Conservation (phyloP, 768 basidiomycete genomes). For the Termitomyces eurrhizus region DNA sequence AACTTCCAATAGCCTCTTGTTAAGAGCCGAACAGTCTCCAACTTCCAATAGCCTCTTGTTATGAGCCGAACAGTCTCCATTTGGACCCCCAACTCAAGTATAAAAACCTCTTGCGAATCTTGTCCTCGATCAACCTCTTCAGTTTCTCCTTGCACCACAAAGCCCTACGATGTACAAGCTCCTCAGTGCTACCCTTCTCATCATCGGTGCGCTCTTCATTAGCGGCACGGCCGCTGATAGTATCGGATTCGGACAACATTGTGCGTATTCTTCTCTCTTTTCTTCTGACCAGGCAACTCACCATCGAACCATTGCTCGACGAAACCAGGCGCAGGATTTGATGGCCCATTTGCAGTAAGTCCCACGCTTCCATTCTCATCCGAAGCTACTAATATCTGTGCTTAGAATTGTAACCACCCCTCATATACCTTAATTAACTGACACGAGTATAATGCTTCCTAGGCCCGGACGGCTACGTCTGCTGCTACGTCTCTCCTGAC, state of each 20-base stretch:
- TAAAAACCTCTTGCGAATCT: neutral
- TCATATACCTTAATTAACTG: neutral
- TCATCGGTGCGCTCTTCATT: neutral
- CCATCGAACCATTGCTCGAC: neutral
- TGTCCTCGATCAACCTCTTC: neutral
- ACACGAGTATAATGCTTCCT: neutral
- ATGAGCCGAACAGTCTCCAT: neutral
- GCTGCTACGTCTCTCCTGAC: constrained; percentile 9
- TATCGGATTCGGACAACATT: constrained; percentile 4
- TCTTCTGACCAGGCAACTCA: neutral
- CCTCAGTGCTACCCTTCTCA: neutral
- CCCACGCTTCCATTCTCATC: neutral
- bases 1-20: no score
- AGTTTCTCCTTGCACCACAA: neutral
- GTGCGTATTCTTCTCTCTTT: neutral
- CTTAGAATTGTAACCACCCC: constrained; percentile 4
- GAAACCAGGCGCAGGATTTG: constrained; percentile 6
- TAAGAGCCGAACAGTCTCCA: no score
- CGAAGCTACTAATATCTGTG: neutral
- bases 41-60: no score
- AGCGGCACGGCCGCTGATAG: neutral
- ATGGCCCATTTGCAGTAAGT: constrained; percentile 11
- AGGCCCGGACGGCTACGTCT: neutral
- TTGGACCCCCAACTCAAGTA: neutral
- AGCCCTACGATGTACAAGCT: neutral